Conservation (phyloP, 306 rosid genomes). For the Cicer chorassanicum region DNA sequence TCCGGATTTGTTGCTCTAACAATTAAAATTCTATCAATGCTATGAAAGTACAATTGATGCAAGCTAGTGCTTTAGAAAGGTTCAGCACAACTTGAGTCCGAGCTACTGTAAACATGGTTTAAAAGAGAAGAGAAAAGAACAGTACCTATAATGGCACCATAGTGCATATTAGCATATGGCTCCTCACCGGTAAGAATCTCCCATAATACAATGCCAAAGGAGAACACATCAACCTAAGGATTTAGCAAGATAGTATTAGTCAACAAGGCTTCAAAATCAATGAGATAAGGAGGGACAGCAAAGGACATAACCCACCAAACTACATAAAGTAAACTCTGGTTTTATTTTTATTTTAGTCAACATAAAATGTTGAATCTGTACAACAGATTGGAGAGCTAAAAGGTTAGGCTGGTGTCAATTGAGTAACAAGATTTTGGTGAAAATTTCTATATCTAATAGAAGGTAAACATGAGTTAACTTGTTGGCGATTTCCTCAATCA, state of each 20-base stretch:
- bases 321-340: neutral
- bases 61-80: constrained; percentile 31
- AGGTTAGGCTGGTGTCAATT: constrained; percentile 5
- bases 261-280: constrained; percentile 1
- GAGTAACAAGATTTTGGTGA: constrained; percentile 25
- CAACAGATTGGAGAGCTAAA: constrained; percentile 4
- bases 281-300: constrained; percentile 27
- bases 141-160: constrained; percentile 89
- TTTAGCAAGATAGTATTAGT: constrained; percentile 33
- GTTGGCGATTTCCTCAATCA: too few species aligned
- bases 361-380: constrained; percentile 1
- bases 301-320: constrained; percentile 24
- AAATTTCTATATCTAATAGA: constrained; percentile 13
- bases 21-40: constrained; percentile 6
- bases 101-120: constrained; percentile 19
- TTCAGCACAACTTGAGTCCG: neutral
- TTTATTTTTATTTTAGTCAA: neutral
- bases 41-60: constrained; percentile 10
- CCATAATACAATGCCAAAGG: constrained; percentile 92
- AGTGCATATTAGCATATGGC: constrained; percentile 97
- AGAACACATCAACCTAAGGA: constrained; percentile 87
- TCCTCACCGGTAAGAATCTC: constrained; percentile 97
- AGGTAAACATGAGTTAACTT: neutral
- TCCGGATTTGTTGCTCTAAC: too few species aligned
- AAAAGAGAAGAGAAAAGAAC: constrained; percentile 26